phyloP scores from a whole-genome alignment of 208 protist genomes.

The Trypanosoma caninum region DNA sequence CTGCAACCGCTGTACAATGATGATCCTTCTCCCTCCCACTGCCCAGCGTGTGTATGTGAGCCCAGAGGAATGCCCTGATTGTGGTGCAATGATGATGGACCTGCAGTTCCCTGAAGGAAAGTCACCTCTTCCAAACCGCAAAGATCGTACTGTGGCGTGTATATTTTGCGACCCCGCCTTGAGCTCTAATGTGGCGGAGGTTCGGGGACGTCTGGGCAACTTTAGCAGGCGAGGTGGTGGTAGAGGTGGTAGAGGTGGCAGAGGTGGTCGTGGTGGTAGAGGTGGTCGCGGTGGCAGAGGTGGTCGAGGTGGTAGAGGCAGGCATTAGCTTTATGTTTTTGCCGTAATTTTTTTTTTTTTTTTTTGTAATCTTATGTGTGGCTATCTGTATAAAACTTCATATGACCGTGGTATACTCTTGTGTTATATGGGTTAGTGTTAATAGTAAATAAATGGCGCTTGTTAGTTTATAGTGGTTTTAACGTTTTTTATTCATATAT shows the following conservation, averaged over 20 bases:
- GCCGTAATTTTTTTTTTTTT: not conserved
- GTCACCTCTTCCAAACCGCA: constrained; percentile 65
- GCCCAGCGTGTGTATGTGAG: constrained; percentile 78
- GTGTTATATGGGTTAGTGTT: not conserved
- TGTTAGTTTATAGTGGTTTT: not conserved
- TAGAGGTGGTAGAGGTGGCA: constrained; percentile 16
- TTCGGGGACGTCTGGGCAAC: constrained; percentile 62
- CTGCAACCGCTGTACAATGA: constrained; percentile 88
- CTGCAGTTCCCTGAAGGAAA: constrained; percentile 82
- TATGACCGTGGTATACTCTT: not conserved
- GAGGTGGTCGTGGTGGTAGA: constrained; percentile 25
- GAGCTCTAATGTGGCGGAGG: constrained; percentile 61
- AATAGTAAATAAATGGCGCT: not conserved
- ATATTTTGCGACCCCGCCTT: constrained; percentile 75
- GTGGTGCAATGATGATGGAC: constrained; percentile 69
- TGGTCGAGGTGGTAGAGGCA: constrained; percentile 19
- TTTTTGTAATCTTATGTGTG: not conserved
- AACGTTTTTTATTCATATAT: not conserved
- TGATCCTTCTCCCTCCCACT: constrained; percentile 81
- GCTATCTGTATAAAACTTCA: not conserved
- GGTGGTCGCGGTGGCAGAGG: constrained; percentile 23
- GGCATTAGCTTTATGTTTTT: constrained; percentile 6
- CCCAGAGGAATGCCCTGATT: constrained; percentile 72
- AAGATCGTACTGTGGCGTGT: constrained; percentile 69
- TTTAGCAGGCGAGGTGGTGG: constrained; percentile 39